phyloP scores from a whole-genome alignment of 2,329 filamentous ascomycete genomes.

The Ophiostoma quercus region DNA sequence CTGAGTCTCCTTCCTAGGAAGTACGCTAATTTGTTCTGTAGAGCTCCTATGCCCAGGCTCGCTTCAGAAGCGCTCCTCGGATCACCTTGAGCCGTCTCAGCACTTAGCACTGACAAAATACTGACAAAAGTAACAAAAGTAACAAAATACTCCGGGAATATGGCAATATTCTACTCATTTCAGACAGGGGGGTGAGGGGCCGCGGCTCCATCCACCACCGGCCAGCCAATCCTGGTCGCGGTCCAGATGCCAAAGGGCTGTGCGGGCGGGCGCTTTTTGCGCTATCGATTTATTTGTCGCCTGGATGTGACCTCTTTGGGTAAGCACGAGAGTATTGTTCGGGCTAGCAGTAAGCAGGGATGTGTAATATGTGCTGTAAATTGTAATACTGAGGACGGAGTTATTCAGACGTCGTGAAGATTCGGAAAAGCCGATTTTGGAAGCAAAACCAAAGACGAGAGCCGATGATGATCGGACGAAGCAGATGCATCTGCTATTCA shows the following conservation, averaged over 20 bases:
- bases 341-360: neutral
- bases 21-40: neutral
- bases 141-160: neutral
- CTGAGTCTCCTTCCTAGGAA: neutral
- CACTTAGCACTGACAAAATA: too few species aligned
- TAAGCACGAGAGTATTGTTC: neutral
- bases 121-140: too few species aligned
- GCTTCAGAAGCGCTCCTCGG: neutral
- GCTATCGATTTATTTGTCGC: conserved; percentile 7
- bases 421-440: neutral
- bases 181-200: neutral
- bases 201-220: neutral
- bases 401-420: conserved; percentile 2
- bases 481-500: neutral
- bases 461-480: neutral
- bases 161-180: neutral
- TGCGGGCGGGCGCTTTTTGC: neutral
- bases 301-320: neutral
- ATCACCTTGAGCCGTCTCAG: neutral
- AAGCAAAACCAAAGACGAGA: neutral
- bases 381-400: neutral
- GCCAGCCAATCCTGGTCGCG: neutral
- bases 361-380: neutral
- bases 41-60: neutral
- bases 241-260: conserved; percentile 7